phyloP scores from a whole-genome alignment of 1,284 basidiomycete genomes.

The Cryptococcus jaspeensis region DNA sequence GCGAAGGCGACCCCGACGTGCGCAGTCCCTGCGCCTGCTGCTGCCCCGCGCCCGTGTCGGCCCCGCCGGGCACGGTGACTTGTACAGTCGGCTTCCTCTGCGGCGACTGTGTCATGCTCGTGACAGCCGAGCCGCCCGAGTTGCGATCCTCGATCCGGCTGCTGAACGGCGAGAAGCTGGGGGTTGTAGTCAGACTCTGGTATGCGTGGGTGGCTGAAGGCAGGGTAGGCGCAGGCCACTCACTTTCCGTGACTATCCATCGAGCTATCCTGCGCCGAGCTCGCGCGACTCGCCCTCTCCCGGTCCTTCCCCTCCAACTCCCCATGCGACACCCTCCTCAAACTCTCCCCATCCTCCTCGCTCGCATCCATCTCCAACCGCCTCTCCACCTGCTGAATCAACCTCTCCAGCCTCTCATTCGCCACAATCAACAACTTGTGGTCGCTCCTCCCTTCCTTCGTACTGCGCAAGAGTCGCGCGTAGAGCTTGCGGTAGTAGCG shows the following conservation, averaged over 20 bases:
- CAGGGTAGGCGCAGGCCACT: slow-evolving; percentile 10
- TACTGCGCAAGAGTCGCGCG: slow-evolving; percentile 78
- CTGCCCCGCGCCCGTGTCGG: neutral
- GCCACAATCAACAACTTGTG: slow-evolving; percentile 77
- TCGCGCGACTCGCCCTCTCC: slow-evolving; percentile 35
- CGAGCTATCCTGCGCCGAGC: slow-evolving; percentile 43
- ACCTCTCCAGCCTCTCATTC: slow-evolving; percentile 72
- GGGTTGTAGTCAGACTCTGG: slow-evolving; percentile 16
- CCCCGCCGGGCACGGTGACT: slow-evolving; percentile 6
- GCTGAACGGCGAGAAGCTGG: slow-evolving; percentile 46
- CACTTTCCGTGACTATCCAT: slow-evolving; percentile 41
- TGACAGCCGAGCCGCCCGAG: slow-evolving; percentile 40
- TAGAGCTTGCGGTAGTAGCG: slow-evolving; percentile 95
- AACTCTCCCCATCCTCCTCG: slow-evolving; percentile 28
- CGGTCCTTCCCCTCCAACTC: slow-evolving; percentile 30
- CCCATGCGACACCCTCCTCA: neutral
- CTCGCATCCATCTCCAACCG: slow-evolving; percentile 54
- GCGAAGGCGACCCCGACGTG: too few species aligned
- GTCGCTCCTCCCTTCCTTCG: slow-evolving; percentile 82
- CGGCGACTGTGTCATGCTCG: slow-evolving; percentile 40
- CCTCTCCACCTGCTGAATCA: slow-evolving; percentile 67
- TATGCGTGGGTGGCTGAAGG: neutral
- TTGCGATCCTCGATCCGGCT: slow-evolving; percentile 42
- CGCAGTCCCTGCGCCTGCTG: too few species aligned
- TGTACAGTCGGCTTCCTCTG: slow-evolving; percentile 26